Percentiles rank a stretch among this genome's conserved stretches.
Evolutionary conservation across 805 yeast genomes (phyloP).

Genomic region (Suhomyces sp.): DNA sequence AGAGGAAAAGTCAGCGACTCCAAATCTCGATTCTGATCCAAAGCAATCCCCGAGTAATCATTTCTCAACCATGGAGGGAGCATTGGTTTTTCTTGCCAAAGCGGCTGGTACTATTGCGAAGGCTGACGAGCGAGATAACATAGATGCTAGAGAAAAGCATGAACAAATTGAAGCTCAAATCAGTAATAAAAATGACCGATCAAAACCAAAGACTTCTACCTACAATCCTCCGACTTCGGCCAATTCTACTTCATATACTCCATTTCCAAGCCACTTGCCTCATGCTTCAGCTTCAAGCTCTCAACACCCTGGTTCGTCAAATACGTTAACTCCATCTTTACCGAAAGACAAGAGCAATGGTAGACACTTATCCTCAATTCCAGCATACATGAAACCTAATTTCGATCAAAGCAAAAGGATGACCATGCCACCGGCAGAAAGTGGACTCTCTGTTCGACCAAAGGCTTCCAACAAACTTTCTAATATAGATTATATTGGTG

Average conservation of each 20-base stretch:
- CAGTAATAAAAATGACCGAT: background rate
- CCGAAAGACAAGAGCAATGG: background rate
- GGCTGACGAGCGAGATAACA: constrained; percentile 63
- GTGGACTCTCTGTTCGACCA: constrained; percentile 44
- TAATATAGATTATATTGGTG: constrained; percentile 66
- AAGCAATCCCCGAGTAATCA: constrained; percentile 19
- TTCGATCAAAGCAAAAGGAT: constrained; percentile 24
- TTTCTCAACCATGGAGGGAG: constrained; percentile 52
- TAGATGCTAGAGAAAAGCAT: constrained; percentile 51
- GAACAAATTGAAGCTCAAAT: constrained; percentile 40
- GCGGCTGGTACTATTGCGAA: constrained; percentile 77
- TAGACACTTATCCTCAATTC: constrained; percentile 13
- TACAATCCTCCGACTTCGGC: background rate
- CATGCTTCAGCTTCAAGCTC: background rate
- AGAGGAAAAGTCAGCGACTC: too few species aligned
- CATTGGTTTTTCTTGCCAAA: constrained; percentile 69
- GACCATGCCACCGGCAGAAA: constrained; percentile 45
- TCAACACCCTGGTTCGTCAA: background rate
- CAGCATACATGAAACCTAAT: constrained; percentile 20
- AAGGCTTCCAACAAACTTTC: constrained; percentile 47
- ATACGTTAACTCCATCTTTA: background rate
- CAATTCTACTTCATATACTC: background rate
- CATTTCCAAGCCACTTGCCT: too few species aligned
- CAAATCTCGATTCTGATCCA: too few species aligned
- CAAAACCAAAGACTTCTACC: background rate